A percentile compares a stretch with the other conserved stretches of the same genome.
These are phyloP conservation scores for Rhododendron simsii DNA, from an alignment of 148 eudicot species.

Conservation along the genomic window DNA sequence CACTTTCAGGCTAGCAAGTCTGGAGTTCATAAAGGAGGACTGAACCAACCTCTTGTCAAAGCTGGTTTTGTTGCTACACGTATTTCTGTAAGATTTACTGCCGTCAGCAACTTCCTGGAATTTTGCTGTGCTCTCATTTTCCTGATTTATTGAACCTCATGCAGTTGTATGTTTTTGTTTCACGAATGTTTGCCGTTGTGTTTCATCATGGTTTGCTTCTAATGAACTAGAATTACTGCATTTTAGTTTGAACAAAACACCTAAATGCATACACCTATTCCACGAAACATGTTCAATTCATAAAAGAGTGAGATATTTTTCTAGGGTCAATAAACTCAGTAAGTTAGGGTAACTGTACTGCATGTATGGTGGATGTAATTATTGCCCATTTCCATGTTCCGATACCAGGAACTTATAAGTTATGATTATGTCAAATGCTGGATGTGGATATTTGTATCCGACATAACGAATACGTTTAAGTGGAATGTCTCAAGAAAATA, in stretches of 20 bases:
- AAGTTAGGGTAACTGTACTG: neutral
- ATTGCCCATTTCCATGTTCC: neutral
- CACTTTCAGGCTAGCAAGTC: slow-evolving; percentile 99
- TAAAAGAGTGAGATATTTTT: neutral
- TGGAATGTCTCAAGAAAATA: neutral
- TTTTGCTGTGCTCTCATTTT: neutral
- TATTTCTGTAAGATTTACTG: slow-evolving; percentile 64
- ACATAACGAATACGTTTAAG: neutral
- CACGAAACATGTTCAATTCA: neutral
- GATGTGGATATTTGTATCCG: neutral
- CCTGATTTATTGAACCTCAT: neutral
- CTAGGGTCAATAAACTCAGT: neutral
- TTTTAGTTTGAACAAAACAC: neutral
- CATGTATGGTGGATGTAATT: neutral
- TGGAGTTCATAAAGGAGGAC: slow-evolving; percentile 91
- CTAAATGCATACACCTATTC: neutral
- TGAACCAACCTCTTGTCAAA: slow-evolving; percentile 68
- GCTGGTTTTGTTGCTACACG: slow-evolving; percentile 99
- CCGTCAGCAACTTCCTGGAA: neutral
- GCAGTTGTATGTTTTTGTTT: neutral
- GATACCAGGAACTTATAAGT: neutral
- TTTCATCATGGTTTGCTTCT: neutral
- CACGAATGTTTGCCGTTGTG: neutral
- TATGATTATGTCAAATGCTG: neutral
- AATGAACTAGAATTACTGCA: neutral